Base-by-base conservation (phyloP, 1,284 basidiomycete species). In the Violaceomyces palustris region DNA sequence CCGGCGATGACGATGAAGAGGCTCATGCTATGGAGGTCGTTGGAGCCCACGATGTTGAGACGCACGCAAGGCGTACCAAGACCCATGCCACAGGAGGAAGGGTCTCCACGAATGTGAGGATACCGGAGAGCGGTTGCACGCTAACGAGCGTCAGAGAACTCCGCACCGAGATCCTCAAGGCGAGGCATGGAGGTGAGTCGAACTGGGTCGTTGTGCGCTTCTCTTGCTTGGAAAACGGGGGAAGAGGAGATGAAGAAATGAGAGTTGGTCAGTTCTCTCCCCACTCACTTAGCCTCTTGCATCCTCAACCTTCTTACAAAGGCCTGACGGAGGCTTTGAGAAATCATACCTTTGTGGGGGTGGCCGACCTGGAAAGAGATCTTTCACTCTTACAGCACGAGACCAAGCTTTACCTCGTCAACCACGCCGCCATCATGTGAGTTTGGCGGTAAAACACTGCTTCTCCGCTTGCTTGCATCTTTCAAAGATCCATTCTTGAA, bases 261-360 rank as follows among this genome's bases (percentile, higher is more conserved):
- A 3, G 3, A 6, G 22, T n/a, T n/a, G n/a, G n/a, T n/a, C n/a
- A n/a, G n/a, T n/a, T n/a, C n/a, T n/a, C n/a, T n/a, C 19, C 31
- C 1, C 21, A 23, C 11, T n/a, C n/a, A n/a, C n/a, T n/a, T n/a
- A n/a, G n/a, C n/a, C n/a, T n/a, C n/a, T n/a, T n/a, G n/a, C n/a
- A n/a, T n/a, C n/a, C n/a, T n/a, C n/a, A n/a, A n/a, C n/a, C n/a
- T n/a, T n/a, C n/a, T n/a, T n/a, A n/a, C n/a, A 37, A 65, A 92
- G 91, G 83, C 29, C 76, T 96, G 14, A 82, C 82, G 0, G 87
- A 91, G 58, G 85, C 97, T 28, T 70, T 98, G 26, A 80, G 84
- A 53, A 85, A 88, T 33, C 89, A 96, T 66, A 86, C 83, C 0
- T 96, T 94, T 68, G 91, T 98, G 25, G 93, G 93, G 1, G 83